Evolutionary conservation across 768 basidiomycete species (phyloP).

Genomic region (Naematelia encephala): DNA sequence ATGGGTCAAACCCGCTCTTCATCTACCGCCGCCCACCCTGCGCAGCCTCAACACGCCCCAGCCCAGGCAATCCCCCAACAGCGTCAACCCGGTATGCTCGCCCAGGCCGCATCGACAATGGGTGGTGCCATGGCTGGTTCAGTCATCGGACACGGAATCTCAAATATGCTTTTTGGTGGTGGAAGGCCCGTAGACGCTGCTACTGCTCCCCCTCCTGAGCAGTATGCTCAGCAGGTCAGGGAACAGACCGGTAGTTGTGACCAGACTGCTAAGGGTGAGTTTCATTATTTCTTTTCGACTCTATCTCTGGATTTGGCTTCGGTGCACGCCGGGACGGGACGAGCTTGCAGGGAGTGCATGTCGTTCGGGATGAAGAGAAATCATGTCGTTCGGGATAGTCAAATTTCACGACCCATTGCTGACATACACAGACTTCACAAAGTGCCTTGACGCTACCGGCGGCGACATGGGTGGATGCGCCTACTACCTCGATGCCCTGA

Average conservation of each 20-base stretch:
- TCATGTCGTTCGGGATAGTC: neutral
- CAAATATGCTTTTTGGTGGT: conserved; percentile 49
- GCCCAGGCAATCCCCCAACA: conserved; percentile 16
- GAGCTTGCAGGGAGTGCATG: neutral
- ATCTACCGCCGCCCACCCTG: conserved; percentile 23
- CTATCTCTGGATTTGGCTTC: neutral
- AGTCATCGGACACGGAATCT: conserved; percentile 51
- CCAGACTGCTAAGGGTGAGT: conserved; percentile 49
- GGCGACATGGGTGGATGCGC: conserved; percentile 46
- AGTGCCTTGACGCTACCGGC: conserved; percentile 50
- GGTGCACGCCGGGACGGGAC: neutral
- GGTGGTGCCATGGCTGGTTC: conserved; percentile 49
- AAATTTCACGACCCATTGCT: neutral
- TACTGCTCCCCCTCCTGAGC: conserved; percentile 33
- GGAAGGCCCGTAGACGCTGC: conserved; percentile 27
- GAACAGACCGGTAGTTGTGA: conserved; percentile 37
- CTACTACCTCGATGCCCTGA: conserved; percentile 50
- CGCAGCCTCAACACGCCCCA: conserved; percentile 21
- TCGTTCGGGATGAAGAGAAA: neutral
- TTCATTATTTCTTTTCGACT: neutral
- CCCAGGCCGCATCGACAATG: conserved; percentile 48
- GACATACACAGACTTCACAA: conserved; percentile 46
- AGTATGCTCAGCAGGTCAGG: conserved; percentile 34
- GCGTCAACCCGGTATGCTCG: conserved; percentile 47
- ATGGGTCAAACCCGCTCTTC: conserved; percentile 23